Evolutionary conservation across 495 filamentous ascomycete genomes (phyloP).

Genomic region (Aspergillus diversus): DNA sequence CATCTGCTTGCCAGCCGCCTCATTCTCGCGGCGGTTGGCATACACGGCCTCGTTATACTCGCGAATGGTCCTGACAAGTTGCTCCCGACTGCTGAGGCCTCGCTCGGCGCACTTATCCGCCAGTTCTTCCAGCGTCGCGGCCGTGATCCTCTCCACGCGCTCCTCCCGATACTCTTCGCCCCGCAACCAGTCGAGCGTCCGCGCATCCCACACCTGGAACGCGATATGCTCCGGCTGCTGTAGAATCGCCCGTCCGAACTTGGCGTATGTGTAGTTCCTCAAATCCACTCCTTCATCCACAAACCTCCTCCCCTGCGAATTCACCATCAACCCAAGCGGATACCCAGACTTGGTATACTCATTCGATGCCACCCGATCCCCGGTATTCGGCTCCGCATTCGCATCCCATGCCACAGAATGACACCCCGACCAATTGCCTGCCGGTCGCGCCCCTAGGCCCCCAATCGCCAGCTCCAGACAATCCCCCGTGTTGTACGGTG

Average conservation of each 20-base stretch:
- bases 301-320: slow-evolving; percentile 58
- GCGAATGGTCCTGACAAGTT: slow-evolving; percentile 51
- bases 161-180: slow-evolving; percentile 61
- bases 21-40: slow-evolving; percentile 37
- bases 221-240: slow-evolving; percentile 57
- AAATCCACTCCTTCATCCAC: slow-evolving; percentile 66
- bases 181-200: slow-evolving; percentile 50
- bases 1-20: slow-evolving; percentile 8
- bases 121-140: slow-evolving; percentile 53
- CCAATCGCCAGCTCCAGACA: slow-evolving; percentile 51
- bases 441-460: slow-evolving; percentile 49
- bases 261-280: slow-evolving; percentile 67
- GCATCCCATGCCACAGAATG: slow-evolving; percentile 67
- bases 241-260: slow-evolving; percentile 59
- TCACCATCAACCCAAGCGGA: slow-evolving; percentile 66
- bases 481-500: slow-evolving; percentile 63
- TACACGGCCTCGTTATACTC: slow-evolving; percentile 58
- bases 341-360: slow-evolving; percentile 70
- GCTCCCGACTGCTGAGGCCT: slow-evolving; percentile 44
- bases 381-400: slow-evolving; percentile 51
- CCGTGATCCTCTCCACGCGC: slow-evolving; percentile 53
- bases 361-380: slow-evolving; percentile 59
- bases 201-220: slow-evolving; percentile 65
- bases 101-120: slow-evolving; percentile 46
- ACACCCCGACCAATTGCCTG: slow-evolving; percentile 64